A percentile compares a stretch with the other conserved stretches of the same genome.
Evolutionary conservation across 345 rosid species (phyloP).

Genomic region (Eucalyptus camaldulensis): DNA sequence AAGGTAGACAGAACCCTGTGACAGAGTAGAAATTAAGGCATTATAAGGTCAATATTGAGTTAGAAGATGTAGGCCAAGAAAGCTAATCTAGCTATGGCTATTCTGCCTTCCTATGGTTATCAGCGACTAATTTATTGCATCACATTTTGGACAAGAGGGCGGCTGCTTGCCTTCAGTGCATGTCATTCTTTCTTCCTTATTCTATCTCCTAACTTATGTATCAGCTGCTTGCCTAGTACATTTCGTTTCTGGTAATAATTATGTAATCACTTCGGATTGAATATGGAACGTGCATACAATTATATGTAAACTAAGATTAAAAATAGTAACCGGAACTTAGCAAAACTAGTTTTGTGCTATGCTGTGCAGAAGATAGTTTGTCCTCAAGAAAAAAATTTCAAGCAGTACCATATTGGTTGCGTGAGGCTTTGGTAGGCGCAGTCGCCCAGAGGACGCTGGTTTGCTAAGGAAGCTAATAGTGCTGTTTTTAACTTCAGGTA

Average conservation of each 20-base stretch:
- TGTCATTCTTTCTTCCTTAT: background rate
- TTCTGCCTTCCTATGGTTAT: background rate
- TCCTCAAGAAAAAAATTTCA: background rate
- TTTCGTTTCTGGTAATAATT: background rate
- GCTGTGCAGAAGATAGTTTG: background rate
- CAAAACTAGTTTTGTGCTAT: background rate
- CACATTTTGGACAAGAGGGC: background rate
- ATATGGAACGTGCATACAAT: background rate
- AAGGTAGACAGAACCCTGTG: background rate
- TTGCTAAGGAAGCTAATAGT: background rate
- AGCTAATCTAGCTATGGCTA: background rate
- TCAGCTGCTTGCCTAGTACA: background rate
- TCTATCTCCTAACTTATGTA: background rate
- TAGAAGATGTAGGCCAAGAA: background rate
- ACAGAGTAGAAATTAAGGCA: background rate
- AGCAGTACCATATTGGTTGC: background rate
- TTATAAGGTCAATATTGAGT: background rate
- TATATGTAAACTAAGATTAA: background rate
- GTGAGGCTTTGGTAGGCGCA: background rate
- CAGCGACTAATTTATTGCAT: background rate
- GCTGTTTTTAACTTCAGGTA: slow-evolving; percentile 17
- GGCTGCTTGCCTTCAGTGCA: background rate
- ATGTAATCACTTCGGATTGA: background rate
- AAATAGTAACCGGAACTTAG: background rate
- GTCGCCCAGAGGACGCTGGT: background rate